A percentile compares a stretch with the other conserved stretches of the same genome.
Conservation (phyloP, 2,329 filamentous ascomycete genomes). For the Stromatinia cepivora region DNA sequence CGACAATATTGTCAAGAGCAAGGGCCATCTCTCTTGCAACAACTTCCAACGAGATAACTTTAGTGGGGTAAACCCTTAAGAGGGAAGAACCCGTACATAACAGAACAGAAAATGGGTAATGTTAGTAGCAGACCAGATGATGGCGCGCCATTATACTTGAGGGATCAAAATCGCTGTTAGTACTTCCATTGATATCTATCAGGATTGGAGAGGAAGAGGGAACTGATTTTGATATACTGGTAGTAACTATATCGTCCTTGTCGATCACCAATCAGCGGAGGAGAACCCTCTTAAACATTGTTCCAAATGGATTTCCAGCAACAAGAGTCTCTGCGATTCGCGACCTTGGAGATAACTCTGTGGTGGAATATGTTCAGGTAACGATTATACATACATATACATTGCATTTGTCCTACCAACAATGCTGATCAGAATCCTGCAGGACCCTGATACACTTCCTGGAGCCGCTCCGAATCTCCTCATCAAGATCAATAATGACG, state of each 20-base stretch:
- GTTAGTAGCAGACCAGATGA: conserved; percentile 88
- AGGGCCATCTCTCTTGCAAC: conserved; percentile 21
- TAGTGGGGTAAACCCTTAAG: conserved; percentile 38
- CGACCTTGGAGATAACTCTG: conserved; percentile 69
- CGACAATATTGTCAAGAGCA: conserved; percentile 33
- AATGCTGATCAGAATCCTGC: conserved; percentile 29
- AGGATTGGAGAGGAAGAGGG: background rate
- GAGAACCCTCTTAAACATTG: conserved; percentile 73
- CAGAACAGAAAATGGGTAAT: conserved; percentile 72
- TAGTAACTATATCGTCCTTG: conserved; percentile 86
- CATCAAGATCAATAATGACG: conserved; percentile 83
- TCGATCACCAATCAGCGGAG: conserved; percentile 77
- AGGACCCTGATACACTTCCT: conserved; percentile 73
- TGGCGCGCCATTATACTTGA: conserved; percentile 74
- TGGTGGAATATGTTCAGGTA: conserved; percentile 92
- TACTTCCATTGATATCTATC: conserved; percentile 36
- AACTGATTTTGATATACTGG: conserved; percentile 26
- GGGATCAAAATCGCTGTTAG: conserved; percentile 90
- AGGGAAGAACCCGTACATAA: background rate
- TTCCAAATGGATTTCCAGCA: conserved; percentile 86
- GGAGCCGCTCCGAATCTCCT: conserved; percentile 69
- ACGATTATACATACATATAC: conserved; percentile 26
- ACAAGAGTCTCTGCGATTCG: conserved; percentile 72
- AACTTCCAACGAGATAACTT: conserved; percentile 25
- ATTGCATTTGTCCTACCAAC: conserved; percentile 20